Base-by-base conservation (phyloP, 2,329 filamentous ascomycete genomes). In the Thermomyces lanuginosus region DNA sequence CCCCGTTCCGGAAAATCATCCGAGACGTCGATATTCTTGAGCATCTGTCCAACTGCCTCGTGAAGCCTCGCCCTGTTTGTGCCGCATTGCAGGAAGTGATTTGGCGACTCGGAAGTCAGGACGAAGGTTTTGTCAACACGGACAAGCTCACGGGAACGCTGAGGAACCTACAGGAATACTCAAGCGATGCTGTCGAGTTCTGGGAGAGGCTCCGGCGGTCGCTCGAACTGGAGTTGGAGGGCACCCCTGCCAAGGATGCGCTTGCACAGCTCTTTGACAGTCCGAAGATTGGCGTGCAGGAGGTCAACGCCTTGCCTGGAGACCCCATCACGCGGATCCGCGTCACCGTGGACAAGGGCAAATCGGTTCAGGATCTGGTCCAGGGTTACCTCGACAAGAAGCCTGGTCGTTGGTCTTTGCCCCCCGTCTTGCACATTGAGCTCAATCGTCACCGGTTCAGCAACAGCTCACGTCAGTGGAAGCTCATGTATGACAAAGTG, bases 381-480 rank as follows among this genome's bases (percentile, higher is more conserved):
- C 40, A 37, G 8, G 32, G 33, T 24, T 50, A 51, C 20, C 31
- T 58, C 6, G 29, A 34, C 22, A 38, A 43, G 8, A 50, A 53
- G 28, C 31, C 47, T 6, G 53, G 54, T 2, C 45, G 42, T 15
- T 58, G 54, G 54, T 44, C 46, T 14, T 49, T 62, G 6, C 65
- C 65, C 1, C 48, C 63, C 2, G 42, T 69, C 11, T 46, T 70
- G 21, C 57, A 62, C 13, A 47, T 75, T 4, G 67, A 73, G 35
- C 49, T 75, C 12, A 56, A 63, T 12, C 63, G 70, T 10, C 67
- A 73, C 33, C 50, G 53, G 6, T 67, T 72, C 34, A 65, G 72
- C 41, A 48, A 58, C 26, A 50, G 51, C 3, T 53, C 57, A 17
- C 61, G 68, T 2, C 60, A 63, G 15, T 74, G 69, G 62, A 60